These are phyloP conservation scores for Porogramme epimiltina DNA, from an alignment of 1,284 basidiomycete species.

Conservation along the genomic window DNA sequence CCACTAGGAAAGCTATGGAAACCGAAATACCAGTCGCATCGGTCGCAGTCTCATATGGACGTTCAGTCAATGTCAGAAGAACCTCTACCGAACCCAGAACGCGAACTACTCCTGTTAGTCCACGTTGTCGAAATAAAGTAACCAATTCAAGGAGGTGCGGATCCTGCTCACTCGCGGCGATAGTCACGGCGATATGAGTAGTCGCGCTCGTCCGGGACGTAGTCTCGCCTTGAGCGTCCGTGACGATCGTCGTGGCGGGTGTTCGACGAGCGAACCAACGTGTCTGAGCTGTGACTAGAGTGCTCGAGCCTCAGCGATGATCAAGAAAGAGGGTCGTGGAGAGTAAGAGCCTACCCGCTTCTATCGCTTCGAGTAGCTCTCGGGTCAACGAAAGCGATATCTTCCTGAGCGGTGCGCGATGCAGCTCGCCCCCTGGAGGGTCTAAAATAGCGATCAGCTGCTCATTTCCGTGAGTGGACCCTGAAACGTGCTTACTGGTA, in stretches of 20 bases:
- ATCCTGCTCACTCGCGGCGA: conserved; percentile 14
- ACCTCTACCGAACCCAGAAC: conserved; percentile 8
- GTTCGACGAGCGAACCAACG: conserved; percentile 14
- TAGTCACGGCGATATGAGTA: conserved; percentile 13
- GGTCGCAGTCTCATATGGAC: conserved; percentile 4
- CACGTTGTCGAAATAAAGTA: conserved; percentile 4
- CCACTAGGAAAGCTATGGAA: neutral
- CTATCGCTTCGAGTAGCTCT: conserved; percentile 12
- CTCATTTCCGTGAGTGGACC: neutral
- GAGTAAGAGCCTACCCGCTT: conserved; percentile 3
- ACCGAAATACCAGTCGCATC: neutral
- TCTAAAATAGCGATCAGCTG: conserved; percentile 9
- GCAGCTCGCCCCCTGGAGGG: conserved; percentile 17
- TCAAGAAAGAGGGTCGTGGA: neutral
- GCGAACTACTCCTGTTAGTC: conserved; percentile 11
- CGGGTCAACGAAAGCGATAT: conserved; percentile 12
- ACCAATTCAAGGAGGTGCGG: neutral
- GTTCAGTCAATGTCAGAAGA: conserved; percentile 9
- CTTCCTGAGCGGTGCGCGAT: conserved; percentile 14
- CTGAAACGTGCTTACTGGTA: conserved; percentile 15
- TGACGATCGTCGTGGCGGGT: conserved; percentile 16
- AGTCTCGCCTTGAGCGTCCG: conserved; percentile 14
- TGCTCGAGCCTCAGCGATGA: conserved; percentile 1
- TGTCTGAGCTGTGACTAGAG: conserved; percentile 19
- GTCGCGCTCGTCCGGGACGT: conserved; percentile 9